A percentile compares a stretch with the other conserved stretches of the same genome.
phyloP scores from a whole-genome alignment of 305 asterid species.

The Monarda citriodora region DNA sequence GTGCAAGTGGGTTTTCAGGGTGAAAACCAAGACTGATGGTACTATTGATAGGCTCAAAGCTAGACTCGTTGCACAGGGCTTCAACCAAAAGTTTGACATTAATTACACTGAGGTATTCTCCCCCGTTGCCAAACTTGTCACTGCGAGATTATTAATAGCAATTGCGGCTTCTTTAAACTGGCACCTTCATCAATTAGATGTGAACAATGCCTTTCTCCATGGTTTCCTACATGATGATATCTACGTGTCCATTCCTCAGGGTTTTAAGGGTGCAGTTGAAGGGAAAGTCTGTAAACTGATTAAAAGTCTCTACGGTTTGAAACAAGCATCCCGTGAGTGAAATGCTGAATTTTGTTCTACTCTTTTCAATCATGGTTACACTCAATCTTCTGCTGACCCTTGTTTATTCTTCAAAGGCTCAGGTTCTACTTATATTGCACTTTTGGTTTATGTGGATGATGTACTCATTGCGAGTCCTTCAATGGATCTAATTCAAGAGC shows the following conservation, averaged over 20 bases:
- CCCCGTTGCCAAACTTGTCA: not conserved
- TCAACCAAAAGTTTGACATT: not conserved
- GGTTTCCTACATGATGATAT: not conserved
- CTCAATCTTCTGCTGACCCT: too few species aligned
- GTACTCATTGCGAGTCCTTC: too few species aligned
- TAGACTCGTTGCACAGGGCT: not conserved
- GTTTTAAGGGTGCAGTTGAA: not conserved
- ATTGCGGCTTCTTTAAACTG: not conserved
- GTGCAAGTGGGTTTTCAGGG: not conserved
- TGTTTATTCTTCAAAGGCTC: too few species aligned
- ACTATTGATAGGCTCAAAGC: not conserved
- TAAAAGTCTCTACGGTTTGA: too few species aligned
- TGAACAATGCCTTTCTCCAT: not conserved
- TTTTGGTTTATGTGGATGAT: too few species aligned
- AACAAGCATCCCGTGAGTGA: too few species aligned
- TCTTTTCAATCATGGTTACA: too few species aligned
- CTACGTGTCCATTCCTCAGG: not conserved
- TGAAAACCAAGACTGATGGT: not conserved
- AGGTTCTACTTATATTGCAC: too few species aligned
- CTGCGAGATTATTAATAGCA: not conserved
- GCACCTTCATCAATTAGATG: not conserved
- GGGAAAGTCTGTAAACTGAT: not conserved
- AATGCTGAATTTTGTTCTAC: too few species aligned
- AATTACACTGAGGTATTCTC: not conserved
- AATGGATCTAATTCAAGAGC: too few species aligned